Evolutionary conservation across 352 stramenopile genomes (phyloP).

Genomic region (Aphanomyces stellatus): DNA sequence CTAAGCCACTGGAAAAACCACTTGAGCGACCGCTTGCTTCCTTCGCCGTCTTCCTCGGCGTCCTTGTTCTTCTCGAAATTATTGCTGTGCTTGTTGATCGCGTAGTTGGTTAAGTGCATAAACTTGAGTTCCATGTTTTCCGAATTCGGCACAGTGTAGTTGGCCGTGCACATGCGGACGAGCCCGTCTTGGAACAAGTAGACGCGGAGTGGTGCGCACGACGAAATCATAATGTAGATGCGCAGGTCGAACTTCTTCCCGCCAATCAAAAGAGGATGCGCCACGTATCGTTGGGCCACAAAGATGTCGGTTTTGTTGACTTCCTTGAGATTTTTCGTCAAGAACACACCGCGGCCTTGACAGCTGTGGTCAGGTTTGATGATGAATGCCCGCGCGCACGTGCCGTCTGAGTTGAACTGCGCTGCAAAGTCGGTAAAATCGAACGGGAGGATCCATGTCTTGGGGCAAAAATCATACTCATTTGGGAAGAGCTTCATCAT

Average conservation of each 20-base stretch:
- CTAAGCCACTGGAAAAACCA: conserved; percentile 92
- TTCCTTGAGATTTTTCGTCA: conserved; percentile 86
- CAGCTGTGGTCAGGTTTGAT: conserved; percentile 90
- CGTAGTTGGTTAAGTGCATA: conserved; percentile 91
- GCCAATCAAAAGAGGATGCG: conserved; percentile 60
- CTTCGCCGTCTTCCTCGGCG: conserved; percentile 41
- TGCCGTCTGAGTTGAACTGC: conserved; percentile 84
- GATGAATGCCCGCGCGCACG: conserved; percentile 91
- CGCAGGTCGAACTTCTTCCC: conserved; percentile 92
- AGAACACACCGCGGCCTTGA: conserved; percentile 90
- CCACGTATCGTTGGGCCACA: conserved; percentile 81
- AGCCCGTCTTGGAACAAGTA: conserved; percentile 90
- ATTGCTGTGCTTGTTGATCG: conserved; percentile 86
- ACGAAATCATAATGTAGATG: conserved; percentile 87
- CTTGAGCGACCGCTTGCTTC: conserved; percentile 79
- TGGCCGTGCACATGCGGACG: conserved; percentile 82
- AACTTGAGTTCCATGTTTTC: conserved; percentile 82
- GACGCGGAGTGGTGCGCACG: conserved; percentile 73
- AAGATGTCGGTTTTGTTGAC: conserved; percentile 82
- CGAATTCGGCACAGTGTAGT: conserved; percentile 78
- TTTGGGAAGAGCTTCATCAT: conserved; percentile 93
- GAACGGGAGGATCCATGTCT: conserved; percentile 95
- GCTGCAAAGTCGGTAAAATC: conserved; percentile 89
- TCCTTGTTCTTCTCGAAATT: conserved; percentile 83
- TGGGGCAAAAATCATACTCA: conserved; percentile 92